These are phyloP conservation scores for Rhizopogon vinicolor DNA, from an alignment of 768 basidiomycete species.

Conservation along the genomic window DNA sequence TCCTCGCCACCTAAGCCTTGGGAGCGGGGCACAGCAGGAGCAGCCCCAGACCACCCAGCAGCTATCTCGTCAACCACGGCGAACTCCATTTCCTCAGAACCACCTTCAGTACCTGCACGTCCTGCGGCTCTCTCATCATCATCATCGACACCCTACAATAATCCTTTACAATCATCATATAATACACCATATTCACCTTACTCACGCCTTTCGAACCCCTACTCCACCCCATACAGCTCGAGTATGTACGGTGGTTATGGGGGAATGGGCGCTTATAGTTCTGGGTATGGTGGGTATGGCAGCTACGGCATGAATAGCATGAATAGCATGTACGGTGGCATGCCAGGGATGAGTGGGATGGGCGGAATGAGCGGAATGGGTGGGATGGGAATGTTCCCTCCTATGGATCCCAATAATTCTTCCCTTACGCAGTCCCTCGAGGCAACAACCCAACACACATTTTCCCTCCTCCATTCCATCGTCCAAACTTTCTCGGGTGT, in stretches of 20 bases:
- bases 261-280: slow-evolving; percentile 32
- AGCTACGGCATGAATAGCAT: slow-evolving; percentile 52
- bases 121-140: slow-evolving; percentile 48
- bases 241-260: slow-evolving; percentile 37
- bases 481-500: slow-evolving; percentile 94
- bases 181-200: slow-evolving; percentile 44
- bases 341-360: slow-evolving; percentile 25
- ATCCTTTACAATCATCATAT: slow-evolving; percentile 35
- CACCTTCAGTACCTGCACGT: slow-evolving; percentile 55
- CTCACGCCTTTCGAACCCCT: slow-evolving; percentile 29
- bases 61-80: slow-evolving; percentile 14
- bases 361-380: slow-evolving; percentile 29
- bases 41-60: slow-evolving; percentile 24
- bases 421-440: slow-evolving; percentile 87
- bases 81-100: slow-evolving; percentile 21
- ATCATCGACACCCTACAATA: slow-evolving; percentile 27
- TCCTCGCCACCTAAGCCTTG: slow-evolving; percentile 84
- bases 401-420: slow-evolving; percentile 47
- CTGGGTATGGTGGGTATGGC: slow-evolving; percentile 37
- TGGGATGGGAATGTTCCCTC: slow-evolving; percentile 34
- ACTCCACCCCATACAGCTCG: slow-evolving; percentile 28
- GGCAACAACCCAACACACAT: slow-evolving; percentile 86
- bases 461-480: slow-evolving; percentile 88
- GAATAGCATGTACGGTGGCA: slow-evolving; percentile 42
- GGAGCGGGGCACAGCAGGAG: slow-evolving; percentile 56